Evolutionary conservation across 2,329 filamentous ascomycete genomes (phyloP), one percentile per base, ranked within the genome.

Genomic region (Pestalotiopsis sp.): DNA sequence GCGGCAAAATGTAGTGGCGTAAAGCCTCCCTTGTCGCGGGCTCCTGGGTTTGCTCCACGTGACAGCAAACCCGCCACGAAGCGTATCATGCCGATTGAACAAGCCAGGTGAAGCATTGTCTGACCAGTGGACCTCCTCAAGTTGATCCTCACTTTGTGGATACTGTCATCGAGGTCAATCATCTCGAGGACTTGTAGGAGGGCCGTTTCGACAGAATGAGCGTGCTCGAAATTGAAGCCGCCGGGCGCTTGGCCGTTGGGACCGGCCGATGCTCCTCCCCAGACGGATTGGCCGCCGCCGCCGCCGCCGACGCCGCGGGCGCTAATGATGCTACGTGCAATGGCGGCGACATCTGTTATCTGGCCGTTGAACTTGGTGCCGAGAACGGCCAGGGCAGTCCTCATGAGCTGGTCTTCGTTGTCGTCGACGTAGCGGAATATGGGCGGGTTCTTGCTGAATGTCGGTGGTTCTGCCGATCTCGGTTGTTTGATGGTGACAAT

Each of bases 1-100:
- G 92, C 90, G 23, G 94, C 93, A 76, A 95, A 88, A 78, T 97
- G 93, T 82, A 97, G 86, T 14, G 94, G 90, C 4, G 93, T 94
- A 79, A 93, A 95, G 25, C 93, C 93, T 64, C 92, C 91, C 71
- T 90, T 91, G 77, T 97, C 94, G 67, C 90, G 87, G 49, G 90
- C 83, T 74, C 95, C 90, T 1, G 91, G 89, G 75, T 92, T 91
- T 23, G 93, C 93, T n/a, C 93, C 92, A 71, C 93, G 88, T 11
- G 91, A 92, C 23, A 97, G 83, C 31, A 97, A 85, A 38, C 91
- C 93, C 13, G 92, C 92, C 64, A 92, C 92, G 71, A 97, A 91
- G 61, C 92, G 88, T 71, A 91, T 88, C 73, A 94, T 87, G 5
- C 93, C 93, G 13, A 95, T 82, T 9, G 92, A 92, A 73, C 90